Evolutionary conservation across 2,329 filamentous ascomycete species (phyloP).

Genomic region (Trichoderma aggressivum): DNA sequence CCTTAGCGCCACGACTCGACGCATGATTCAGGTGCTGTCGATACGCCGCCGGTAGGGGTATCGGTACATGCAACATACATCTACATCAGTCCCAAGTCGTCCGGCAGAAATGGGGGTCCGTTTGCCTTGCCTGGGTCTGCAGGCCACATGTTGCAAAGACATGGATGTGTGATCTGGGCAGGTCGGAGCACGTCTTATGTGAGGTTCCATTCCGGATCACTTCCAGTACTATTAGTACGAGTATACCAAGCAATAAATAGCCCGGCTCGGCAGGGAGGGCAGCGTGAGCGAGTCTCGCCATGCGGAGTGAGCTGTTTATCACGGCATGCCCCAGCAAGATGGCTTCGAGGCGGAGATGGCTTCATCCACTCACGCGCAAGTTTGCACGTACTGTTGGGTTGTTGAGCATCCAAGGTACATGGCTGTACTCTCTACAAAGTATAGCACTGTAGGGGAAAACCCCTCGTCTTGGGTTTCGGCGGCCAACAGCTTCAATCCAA

Average conservation of each 20-base stretch:
- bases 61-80: not conserved
- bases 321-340: not conserved
- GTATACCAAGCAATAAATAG: not conserved
- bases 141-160: not conserved
- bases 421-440: not conserved
- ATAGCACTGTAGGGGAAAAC: not conserved
- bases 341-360: not conserved
- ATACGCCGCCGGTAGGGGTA: not conserved
- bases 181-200: not conserved
- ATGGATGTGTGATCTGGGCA: not conserved
- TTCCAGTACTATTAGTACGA: not conserved
- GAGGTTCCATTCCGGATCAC: not conserved
- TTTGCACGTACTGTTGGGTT: not conserved
- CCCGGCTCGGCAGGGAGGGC: not conserved
- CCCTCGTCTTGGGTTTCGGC: not conserved
- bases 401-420: not conserved
- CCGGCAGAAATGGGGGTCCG: not conserved
- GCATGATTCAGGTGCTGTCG: not conserved
- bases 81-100: not conserved
- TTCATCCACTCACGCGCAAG: not conserved
- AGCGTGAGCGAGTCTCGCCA: not conserved
- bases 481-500: not conserved
- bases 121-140: not conserved
- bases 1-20: not conserved
- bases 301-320: not conserved